phyloP scores from a whole-genome alignment of 257 asterid genomes.

The Capsicum pubescens region DNA sequence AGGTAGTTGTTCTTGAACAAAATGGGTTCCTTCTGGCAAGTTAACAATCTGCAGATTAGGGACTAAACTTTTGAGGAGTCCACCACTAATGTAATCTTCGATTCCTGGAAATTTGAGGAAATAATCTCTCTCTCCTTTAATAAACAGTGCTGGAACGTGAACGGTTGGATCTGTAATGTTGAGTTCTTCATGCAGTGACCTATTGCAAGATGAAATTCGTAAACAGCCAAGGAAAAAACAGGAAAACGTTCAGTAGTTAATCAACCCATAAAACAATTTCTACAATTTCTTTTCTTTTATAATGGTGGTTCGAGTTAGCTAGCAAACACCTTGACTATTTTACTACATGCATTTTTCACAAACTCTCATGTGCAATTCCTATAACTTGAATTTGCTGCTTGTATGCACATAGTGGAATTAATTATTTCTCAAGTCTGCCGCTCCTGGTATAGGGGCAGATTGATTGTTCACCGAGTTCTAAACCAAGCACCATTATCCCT shows the following conservation, averaged over 20 bases:
- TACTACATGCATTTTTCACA: not conserved
- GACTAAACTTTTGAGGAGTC: conserved; percentile 41
- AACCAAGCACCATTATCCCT: not conserved
- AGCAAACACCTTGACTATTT: too few species aligned
- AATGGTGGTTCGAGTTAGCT: not conserved
- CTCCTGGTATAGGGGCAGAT: not conserved
- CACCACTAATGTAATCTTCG: conserved; percentile 51
- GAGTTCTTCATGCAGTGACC: conserved; percentile 45
- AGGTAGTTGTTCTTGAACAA: conserved; percentile 73
- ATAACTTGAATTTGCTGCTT: not conserved
- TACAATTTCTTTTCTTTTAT: not conserved
- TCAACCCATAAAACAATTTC: not conserved
- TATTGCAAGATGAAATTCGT: conserved; percentile 1
- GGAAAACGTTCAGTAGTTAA: not conserved
- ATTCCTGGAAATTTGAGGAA: conserved; percentile 59
- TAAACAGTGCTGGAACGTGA: conserved; percentile 52
- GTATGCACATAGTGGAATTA: not conserved
- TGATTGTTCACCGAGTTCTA: not conserved
- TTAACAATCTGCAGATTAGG: conserved; percentile 48
- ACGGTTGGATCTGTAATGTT: conserved; percentile 38
- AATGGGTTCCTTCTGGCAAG: conserved; percentile 68
- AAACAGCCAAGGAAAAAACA: not conserved
- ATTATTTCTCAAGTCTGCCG: not conserved
- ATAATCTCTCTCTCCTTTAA: conserved; percentile 64
- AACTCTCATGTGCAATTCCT: not conserved